Base-by-base conservation (phyloP, 2,329 filamentous ascomycete species). In the Xenosphaeropsis pyriputrescens region DNA sequence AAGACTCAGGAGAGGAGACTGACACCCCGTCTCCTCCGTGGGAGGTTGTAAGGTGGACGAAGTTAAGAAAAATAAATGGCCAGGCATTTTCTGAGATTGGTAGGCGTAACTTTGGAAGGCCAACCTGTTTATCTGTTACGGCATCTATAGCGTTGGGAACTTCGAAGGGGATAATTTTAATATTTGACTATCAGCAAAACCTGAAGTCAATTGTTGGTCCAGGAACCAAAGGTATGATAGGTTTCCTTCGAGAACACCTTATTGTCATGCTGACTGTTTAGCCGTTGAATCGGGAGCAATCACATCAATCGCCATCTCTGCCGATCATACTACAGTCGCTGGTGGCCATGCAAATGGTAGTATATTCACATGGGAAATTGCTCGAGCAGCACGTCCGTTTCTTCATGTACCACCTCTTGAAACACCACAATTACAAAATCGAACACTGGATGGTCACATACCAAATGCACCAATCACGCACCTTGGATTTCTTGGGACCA, bases 31-130 rank as follows among this genome's bases (percentile, higher is more conserved):
- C 85, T 39, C 76, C 84, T 5, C 91, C 91, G 2, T 98, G 91
- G 93, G 91, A 98, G 52, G 86, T 96, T 38, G 82, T 98, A 41
- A 73, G 88, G 53, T 98, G 93, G 93, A 96, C 85, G 1, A 91
- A 83, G 54, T 63, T 98, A 40, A 84, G 79, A 52, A 96, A 93
- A 57, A 74, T 98, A 44, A 86, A 85, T 17, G 76, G 75, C 0
- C 85, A 96, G 57, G 77, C 84, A 3, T 96, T 96, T 57, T 94
- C 89, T 2, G 93, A 98, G 58, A 72, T 79, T 32, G 91, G 88
- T 29, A 91, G 78, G 61, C 79, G 91, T 43, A 95, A 84, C 57
- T 96, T 95, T 64, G 93, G 91, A 18, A 71, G 78, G 31, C 86
- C 89, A 17, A 95, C 89, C 0, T 95, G 86, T 61, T 70, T 96